Base-by-base conservation (phyloP, 23 red algal species). In the Gracilaria gracilis region DNA sequence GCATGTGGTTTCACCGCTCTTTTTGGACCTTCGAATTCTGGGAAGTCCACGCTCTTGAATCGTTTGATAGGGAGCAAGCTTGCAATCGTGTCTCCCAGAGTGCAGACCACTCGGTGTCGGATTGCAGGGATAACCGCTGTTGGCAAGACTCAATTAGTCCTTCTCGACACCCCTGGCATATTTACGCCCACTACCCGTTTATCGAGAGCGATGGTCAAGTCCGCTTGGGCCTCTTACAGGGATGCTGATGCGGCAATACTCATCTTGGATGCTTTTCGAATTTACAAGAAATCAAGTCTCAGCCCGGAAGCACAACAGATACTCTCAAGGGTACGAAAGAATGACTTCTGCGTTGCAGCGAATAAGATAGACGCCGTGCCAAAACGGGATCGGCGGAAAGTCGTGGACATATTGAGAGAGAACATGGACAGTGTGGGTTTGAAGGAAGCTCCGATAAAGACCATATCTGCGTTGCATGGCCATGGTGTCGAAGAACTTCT, bases 11-110 rank as follows among this genome's bases (percentile, higher is more conserved):
- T 96, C 80, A 86, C 95, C 50, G 91, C 97, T 4, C 75, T 99
- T 21, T 75, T 99, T 7, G 97, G 97, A n/a, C 88, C 88, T 49
- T 96, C 97, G 24, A 99, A 99, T 73, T 90, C 95, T 31, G 97
- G 97, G 25, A 99, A 99, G 66, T 99, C 97, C 54, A 99, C 97
- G 49, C 85, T 99, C 46, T 27, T 99, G 35, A 99, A 99, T 75
- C 82, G 69, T 31, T 77, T 99, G 16, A 67, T 99, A 47, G 97
- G 93, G 38, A 58, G 58, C 25, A 99, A 99, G 79, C 82, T 99
- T 4, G 97, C 97, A 32, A 99, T 99, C 61, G 97, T 99, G 15
- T 85, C 94, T 17, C 97, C 97, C 16, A 99, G 95, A 61, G 94
- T 96, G 24, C 97, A 99, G 83, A 99, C 97, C 11, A 99, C 97